phyloP scores from a whole-genome alignment of 2,329 filamentous ascomycete genomes.

The Fonsecaea multimorphosa region DNA sequence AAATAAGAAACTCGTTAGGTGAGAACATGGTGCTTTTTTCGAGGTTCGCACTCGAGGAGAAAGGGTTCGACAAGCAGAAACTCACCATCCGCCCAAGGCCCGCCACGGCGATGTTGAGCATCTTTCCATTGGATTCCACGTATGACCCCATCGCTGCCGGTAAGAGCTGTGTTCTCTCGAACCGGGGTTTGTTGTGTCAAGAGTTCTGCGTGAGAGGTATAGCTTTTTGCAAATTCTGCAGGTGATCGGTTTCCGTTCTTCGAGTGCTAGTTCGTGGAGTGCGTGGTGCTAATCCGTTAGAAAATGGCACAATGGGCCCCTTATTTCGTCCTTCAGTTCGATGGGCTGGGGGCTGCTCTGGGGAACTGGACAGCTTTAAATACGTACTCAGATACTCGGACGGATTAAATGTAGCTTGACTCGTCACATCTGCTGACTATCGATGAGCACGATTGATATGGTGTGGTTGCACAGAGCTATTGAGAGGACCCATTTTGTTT shows the following conservation, averaged over 20 bases:
- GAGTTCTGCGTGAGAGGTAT: neutral
- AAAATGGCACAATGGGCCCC: no score
- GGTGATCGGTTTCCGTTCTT: neutral
- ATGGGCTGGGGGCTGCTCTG: no score
- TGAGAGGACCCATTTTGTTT: no score
- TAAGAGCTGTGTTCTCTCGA: neutral
- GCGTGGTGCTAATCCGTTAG: no score
- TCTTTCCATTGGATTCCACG: constrained; percentile 25
- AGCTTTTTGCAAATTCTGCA: neutral
- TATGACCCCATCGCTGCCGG: constrained; percentile 3
- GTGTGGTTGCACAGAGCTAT: no score
- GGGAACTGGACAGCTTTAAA: no score
- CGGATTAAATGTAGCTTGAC: no score
- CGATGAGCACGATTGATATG: no score
- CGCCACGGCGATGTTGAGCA: constrained; percentile 54
- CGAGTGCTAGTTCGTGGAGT: neutral
- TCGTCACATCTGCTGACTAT: no score
- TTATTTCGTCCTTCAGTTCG: no score
- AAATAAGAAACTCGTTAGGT: no score
- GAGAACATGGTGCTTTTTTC: constrained; percentile 52
- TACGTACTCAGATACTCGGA: no score
- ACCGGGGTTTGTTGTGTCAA: neutral
- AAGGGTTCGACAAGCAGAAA: constrained; percentile 47
- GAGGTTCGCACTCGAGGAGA: constrained; percentile 45
- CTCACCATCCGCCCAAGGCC: constrained; percentile 58